A percentile compares a stretch with the other conserved stretches of the same genome.
phyloP scores from a whole-genome alignment of 148 eudicot species.

The Suaeda aralocaspica region DNA sequence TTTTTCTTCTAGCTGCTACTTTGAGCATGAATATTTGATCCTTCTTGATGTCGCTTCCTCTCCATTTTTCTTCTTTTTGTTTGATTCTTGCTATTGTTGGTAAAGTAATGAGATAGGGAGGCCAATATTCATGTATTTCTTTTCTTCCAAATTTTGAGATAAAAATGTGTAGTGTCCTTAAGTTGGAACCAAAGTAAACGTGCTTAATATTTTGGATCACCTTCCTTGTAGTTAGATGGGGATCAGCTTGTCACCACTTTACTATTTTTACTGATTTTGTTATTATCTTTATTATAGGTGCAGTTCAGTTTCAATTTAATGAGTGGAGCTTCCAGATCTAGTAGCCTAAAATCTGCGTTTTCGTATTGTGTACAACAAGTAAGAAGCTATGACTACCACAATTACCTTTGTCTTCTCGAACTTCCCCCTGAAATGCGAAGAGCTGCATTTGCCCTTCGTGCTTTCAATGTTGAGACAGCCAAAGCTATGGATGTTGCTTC shows the following conservation, averaged over 20 bases:
- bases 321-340: conserved; percentile 55
- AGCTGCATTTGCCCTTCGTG: conserved; percentile 93
- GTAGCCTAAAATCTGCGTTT: conserved; percentile 60
- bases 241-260: too few species aligned
- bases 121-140: too few species aligned
- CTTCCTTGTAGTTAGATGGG: neutral
- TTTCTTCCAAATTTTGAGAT: too few species aligned
- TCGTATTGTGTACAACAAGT: conserved; percentile 94
- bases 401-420: conserved; percentile 92
- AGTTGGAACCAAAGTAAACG: neutral
- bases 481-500: conserved; percentile 96
- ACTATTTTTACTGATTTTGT: neutral
- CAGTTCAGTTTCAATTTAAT: conserved; percentile 24
- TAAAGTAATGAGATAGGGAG: too few species aligned
- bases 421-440: conserved; percentile 78
- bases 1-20: too few species aligned
- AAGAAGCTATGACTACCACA: conserved; percentile 85
- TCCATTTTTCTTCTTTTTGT: too few species aligned
- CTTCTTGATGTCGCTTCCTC: too few species aligned
- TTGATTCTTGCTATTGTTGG: too few species aligned
- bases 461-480: conserved; percentile 90
- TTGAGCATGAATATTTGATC: too few species aligned
- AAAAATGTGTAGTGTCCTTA: neutral
- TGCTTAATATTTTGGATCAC: neutral
- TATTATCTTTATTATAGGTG: conserved; percentile 26